Base-by-base conservation (phyloP, 179 eudicot species). In the Spinacia oleracea region DNA sequence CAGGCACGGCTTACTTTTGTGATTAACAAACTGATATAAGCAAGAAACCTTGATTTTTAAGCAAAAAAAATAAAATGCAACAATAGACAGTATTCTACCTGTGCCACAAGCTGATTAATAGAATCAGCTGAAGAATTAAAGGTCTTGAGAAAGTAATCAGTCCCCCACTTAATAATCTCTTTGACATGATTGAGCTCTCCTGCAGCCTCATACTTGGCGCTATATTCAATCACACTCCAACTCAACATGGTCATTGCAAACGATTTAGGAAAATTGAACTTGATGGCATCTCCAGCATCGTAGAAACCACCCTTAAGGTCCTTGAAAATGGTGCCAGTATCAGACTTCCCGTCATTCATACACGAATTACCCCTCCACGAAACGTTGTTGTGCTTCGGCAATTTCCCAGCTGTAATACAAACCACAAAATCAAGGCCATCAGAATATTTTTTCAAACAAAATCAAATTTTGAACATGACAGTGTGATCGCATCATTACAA, bases 251-350 rank as follows among this genome's bases (percentile, higher is more conserved):
- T 93, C 89, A 93, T 81, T 65, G 97, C 90, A 85, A 93, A 93
- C 60, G 98, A 83, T 31, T 70, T 69, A 71, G 99, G 99, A 73
- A 93, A 96, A 75, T 96, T 78, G 79, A 93, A 96, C 87, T 96
- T 96, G 78, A 91, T 96, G 9, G 99, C 97, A 86, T 96, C 99
- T n/a, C 99, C 99, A 7, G 98, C 99, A 86, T 96, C 98, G 74
- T 89, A 93, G 80, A 84, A 96, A 38, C 99, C 98, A 7, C 99
- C 99, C 70, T 73, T 81, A 43, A 96, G 86, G 82, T 93, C 89
- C 74, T 90, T 93, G 62, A 84, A 85, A 21, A 86, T 64, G 43
- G 90, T 45, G 9, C 85, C 78, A 3, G 83, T 2, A 51, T 86
- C 88, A 8, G 92, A 81, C 75, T 88, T 82, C 16, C 99, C 99